Conservation (phyloP, 1,284 basidiomycete species). For the Austroboletus rostrupii region DNA sequence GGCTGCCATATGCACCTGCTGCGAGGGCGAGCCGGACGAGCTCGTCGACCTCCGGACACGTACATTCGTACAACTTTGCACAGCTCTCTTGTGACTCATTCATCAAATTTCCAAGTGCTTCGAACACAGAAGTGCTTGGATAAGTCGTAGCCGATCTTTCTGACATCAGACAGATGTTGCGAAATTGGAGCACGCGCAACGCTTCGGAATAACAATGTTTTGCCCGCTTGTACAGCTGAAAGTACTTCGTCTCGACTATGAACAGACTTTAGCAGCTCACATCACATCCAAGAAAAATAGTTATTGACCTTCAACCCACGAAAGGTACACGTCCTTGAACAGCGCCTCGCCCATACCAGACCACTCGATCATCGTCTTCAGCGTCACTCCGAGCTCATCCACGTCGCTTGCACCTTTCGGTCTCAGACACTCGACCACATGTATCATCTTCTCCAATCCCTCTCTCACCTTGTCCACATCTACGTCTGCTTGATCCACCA, state of each 20-base stretch:
- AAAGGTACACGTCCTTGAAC: slow-evolving; percentile 68
- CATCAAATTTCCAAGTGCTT: slow-evolving; percentile 69
- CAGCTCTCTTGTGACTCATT: slow-evolving; percentile 75
- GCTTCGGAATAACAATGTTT: slow-evolving; percentile 77
- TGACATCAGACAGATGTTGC: slow-evolving; percentile 54
- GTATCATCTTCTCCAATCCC: slow-evolving; percentile 45
- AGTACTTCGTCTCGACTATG: slow-evolving; percentile 71
- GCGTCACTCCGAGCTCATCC: slow-evolving; percentile 53
- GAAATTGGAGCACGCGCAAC: slow-evolving; percentile 74
- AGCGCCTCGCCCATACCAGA: slow-evolving; percentile 52
- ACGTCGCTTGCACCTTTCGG: slow-evolving; percentile 34
- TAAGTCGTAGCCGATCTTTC: slow-evolving; percentile 16
- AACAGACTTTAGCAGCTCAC: slow-evolving; percentile 1
- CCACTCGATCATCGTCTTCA: slow-evolving; percentile 70
- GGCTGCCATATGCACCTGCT: slow-evolving; percentile 74
- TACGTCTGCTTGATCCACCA: slow-evolving; percentile 38
- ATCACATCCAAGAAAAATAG: background rate
- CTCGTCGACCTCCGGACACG: slow-evolving; percentile 73
- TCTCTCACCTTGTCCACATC: slow-evolving; percentile 41
- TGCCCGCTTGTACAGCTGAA: slow-evolving; percentile 77
- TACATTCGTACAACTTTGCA: slow-evolving; percentile 68
- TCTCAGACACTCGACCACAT: slow-evolving; percentile 52
- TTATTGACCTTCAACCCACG: slow-evolving; percentile 68
- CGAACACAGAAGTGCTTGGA: slow-evolving; percentile 29
- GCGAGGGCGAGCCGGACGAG: slow-evolving; percentile 58